These are phyloP conservation scores for Mortierella alpina DNA, from an alignment of 192 early-diverging fungal genomes.

Conservation along the genomic window DNA sequence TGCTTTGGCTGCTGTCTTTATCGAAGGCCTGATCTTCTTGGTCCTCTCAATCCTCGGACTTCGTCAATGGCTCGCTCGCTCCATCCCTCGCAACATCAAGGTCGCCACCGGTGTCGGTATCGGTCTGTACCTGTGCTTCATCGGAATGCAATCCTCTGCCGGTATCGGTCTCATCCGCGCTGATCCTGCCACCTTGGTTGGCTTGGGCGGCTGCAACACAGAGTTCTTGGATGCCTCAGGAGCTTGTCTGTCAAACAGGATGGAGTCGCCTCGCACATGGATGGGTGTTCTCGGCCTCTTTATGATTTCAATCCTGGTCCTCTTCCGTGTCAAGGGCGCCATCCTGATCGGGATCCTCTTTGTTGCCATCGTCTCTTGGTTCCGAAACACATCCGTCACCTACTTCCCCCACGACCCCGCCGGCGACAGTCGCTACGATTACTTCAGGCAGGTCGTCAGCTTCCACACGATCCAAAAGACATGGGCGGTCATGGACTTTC, in stretches of 20 bases:
- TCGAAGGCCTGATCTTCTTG: constrained; percentile 86
- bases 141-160: constrained; percentile 82
- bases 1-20: constrained; percentile 80
- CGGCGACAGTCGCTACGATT: constrained; percentile 73
- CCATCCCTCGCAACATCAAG: constrained; percentile 78
- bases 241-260: constrained; percentile 66
- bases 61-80: constrained; percentile 82
- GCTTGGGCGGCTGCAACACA: constrained; percentile 74
- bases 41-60: constrained; percentile 79
- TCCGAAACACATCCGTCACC: constrained; percentile 70
- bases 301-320: constrained; percentile 71
- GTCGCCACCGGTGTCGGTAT: constrained; percentile 81
- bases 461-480: constrained; percentile 74
- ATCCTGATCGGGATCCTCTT: constrained; percentile 79
- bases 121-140: constrained; percentile 82
- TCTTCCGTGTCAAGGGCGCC: constrained; percentile 76
- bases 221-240: constrained; percentile 68
- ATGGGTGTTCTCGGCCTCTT: constrained; percentile 80
- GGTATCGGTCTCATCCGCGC: constrained; percentile 81
- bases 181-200: constrained; percentile 73
- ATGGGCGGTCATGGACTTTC: constrained; percentile 70
- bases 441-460: constrained; percentile 75
- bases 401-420: constrained; percentile 76
- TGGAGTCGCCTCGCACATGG: constrained; percentile 74
- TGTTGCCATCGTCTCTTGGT: constrained; percentile 79